Base-by-base conservation (phyloP, 129 eudicot genomes). In the Tagetes erecta region DNA sequence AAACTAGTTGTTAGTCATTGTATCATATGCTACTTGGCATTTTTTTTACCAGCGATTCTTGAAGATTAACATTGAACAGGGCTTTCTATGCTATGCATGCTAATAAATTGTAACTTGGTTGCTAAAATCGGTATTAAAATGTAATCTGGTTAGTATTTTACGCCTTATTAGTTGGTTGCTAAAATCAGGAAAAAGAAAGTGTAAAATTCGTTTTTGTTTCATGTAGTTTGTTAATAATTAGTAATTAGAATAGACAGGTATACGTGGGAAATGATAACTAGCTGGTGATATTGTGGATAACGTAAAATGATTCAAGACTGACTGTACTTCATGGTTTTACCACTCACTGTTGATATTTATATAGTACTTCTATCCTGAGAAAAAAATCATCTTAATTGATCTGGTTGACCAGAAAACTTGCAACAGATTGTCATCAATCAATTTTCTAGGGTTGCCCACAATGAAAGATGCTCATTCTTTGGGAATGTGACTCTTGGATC, bases 371-470 rank as follows among this genome's bases (percentile, higher is more conserved):
- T 44, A 66, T 56, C 53, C 55, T 57, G 59, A 45, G 52, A 12
- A 47, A 40, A 55, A 36, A 55, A 50, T 82, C 67, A 36, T 78
- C 72, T 83, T 77, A 74, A 76, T 81, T 83, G 81, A 82, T 74
- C 79, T 84, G 76, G 78, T 82, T 76, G 82, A 85, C 87, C 90
- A 84, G 86, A 84, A 83, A 81, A 50, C 70, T 84, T 90, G 88
- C 86, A 87, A 86, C 98, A 94, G 98, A 86, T 87, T 81, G 99
- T 94, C 71, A 87, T 77, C 80, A 94, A 94, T 83, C 99, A 94
- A 74, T 94, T 94, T 76, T 78, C 97, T 3, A 88, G 96, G 34
- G 97, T 91, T 82, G 93, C 90, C 1, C 84, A 68, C 64, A 86
- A 91, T 75, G 91, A 85, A 53, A 83, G 90, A 37, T 91, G 96